Base-by-base conservation (phyloP, 1,284 basidiomycete species). In the Ganoderma multipileum region DNA sequence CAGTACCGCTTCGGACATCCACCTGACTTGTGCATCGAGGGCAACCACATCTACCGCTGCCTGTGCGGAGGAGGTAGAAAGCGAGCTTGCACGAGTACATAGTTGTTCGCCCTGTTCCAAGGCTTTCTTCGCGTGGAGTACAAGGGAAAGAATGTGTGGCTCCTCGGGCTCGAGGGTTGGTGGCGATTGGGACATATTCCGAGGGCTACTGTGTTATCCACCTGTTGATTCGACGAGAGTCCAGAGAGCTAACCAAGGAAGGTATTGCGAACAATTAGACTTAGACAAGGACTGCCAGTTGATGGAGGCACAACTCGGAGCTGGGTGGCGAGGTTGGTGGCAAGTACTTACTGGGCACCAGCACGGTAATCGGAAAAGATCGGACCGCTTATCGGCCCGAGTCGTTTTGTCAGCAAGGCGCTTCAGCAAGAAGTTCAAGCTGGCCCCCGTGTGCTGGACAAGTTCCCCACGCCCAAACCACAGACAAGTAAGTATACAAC, bases 111-210 rank as follows among this genome's bases (percentile, higher is more conserved):
- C 92, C 63, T 90, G 87, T 73, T 92, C 89, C 4, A 94, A 84
- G 0, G 91, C 93, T 74, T 91, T 92, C 84, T 93, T 91, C 0
- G 93, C 93, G 73, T 92, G 89, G 1, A 91, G 79, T 9, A 92
- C 91, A 11, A 94, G 86, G n/a, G 91, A 88, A 44, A 91, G 86
- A 28, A 94, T 85, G 70, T 91, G 78, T 7, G 80, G 76, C 58
- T 77, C 74, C 52, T 77, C 76, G 18, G 68, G 38, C 16, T 68
- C 63, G 16, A 30, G 58, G 1, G 38, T 39, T 14, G 68, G 36
- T 11, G 50, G 63, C 41, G 70, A 69, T 33, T 57, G 67, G 20
- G 60, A 63, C 61, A 63, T 62, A 54, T 52, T 14, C 23, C 2
- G 47, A 52, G 23, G 2, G 16, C 47, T 52, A 26, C 12, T 14